These are phyloP conservation scores for Phytophthora foliorum DNA, from an alignment of 352 stramenopile genomes.

Conservation along the genomic window DNA sequence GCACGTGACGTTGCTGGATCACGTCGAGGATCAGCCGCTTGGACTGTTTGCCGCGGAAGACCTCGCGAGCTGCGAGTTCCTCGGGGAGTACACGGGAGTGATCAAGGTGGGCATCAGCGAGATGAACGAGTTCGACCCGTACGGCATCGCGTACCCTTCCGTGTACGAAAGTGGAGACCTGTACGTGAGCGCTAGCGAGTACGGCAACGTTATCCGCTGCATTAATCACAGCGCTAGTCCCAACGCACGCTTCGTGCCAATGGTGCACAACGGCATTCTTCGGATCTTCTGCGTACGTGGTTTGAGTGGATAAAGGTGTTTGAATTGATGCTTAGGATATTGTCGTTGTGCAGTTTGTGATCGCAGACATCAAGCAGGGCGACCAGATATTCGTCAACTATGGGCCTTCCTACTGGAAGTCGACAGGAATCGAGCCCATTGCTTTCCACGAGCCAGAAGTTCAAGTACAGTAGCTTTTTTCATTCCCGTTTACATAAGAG, in stretches of 20 bases:
- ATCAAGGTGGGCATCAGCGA: conserved; percentile 58
- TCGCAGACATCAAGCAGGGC: conserved; percentile 44
- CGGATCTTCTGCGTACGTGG: conserved; percentile 86
- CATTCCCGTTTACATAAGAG: conserved; percentile 35
- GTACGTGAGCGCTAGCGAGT: conserved; percentile 76
- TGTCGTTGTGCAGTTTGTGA: conserved; percentile 73
- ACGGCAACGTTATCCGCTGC: conserved; percentile 81
- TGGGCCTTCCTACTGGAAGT: conserved; percentile 73
- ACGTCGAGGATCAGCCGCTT: conserved; percentile 59
- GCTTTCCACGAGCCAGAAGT: conserved; percentile 36
- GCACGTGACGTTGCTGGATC: conserved; percentile 58
- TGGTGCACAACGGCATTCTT: conserved; percentile 73
- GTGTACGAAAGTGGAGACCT: conserved; percentile 72
- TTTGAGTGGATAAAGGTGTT: too few relatives aligned
- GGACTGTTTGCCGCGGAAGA: conserved; percentile 71
- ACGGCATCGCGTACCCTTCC: conserved; percentile 78
- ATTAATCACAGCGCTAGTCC: conserved; percentile 78
- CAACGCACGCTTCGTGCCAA: conserved; percentile 73
- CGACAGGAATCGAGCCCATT: conserved; percentile 61
- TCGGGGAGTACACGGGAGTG: conserved; percentile 80
- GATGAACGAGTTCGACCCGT: conserved; percentile 62
- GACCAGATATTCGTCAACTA: conserved; percentile 87
- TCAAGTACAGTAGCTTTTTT: conserved; percentile 27
- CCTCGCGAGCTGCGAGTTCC: conserved; percentile 52
- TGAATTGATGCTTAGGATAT: too few relatives aligned